These are phyloP conservation scores for Xylaria curta DNA, from an alignment of 495 filamentous ascomycete genomes.

Conservation along the genomic window DNA sequence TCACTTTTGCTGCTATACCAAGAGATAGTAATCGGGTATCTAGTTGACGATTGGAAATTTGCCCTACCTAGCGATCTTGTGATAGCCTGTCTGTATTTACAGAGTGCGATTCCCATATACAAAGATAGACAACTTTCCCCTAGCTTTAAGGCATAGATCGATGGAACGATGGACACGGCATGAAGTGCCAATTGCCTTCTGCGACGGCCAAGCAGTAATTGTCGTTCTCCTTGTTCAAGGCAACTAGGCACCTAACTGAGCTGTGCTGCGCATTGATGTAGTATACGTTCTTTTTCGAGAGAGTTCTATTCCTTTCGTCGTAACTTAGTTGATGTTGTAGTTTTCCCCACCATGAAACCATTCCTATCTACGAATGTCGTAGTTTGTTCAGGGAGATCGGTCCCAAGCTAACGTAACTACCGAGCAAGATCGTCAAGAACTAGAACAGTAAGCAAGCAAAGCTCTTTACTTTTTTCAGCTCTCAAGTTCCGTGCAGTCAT, in stretches of 20 bases:
- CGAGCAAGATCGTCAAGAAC: not conserved
- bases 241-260: not conserved
- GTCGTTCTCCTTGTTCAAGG: not conserved
- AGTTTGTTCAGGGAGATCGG: not conserved
- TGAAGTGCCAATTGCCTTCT: not conserved
- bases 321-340: not conserved
- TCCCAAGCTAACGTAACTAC: not conserved
- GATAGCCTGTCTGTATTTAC: too few species aligned
- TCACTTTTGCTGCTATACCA: not conserved
- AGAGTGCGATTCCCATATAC: too few species aligned
- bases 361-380: not conserved
- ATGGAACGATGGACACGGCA: not conserved
- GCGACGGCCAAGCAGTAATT: not conserved
- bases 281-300: not conserved
- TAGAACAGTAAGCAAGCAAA: conserved; percentile 9
- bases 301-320: not conserved
- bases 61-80: not conserved
- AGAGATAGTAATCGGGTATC: not conserved
- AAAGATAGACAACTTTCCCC: too few species aligned
- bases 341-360: conserved; percentile 1
- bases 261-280: not conserved
- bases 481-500: not conserved
- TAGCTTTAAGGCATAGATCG: too few species aligned
- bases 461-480: not conserved
- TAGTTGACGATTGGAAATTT: not conserved